Evolutionary conservation across 805 yeast genomes (phyloP), one percentile per base, ranked within the genome.

Genomic region (Barnettozyma californica): DNA sequence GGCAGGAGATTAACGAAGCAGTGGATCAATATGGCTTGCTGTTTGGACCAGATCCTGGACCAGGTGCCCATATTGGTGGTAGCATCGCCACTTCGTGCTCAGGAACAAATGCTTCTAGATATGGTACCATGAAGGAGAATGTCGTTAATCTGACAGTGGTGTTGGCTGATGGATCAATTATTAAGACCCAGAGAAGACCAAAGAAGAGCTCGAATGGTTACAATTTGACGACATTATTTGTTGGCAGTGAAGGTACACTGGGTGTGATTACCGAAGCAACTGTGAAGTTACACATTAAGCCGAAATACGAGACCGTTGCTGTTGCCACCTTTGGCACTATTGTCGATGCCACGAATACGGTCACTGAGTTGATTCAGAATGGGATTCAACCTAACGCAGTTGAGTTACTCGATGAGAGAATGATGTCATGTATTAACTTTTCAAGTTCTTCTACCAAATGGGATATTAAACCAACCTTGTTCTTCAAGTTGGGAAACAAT

Each of bases 91-190:
- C 87, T 37, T 81, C 84, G 33, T 84, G 91, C 49, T 83, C 90
- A 1, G 94, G 94, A 4, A 82, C 91, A 8, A 82, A 84, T 54
- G 90, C 91, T 10, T 77, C 78, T 21, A 64, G 85, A 40, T 86
- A 83, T 56, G 94, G 94, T 18, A 86, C 91, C n/a, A 83, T 84
- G 80, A 78, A 81, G 60, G 88, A 85, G 63, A 80, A 83, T 59
- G 79, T 83, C 1, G 65, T 84, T 25, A 76, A 76, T 54, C 61
- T 84, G 51, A 86, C 87, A 0, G 86, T 84, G 19, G 92, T 86
- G 2, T 66, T 85, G 37, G 86, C 92, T 14, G 94, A 85, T 65
- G 94, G 94, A 1, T 79, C 88, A 1, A 65, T 86, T 23, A 68
- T 86, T 45, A 85, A 83, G 67, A 86, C 94, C 2, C 77, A 77